Evolutionary conservation across 345 rosid genomes (phyloP).

Genomic region (Citrus inodora): DNA sequence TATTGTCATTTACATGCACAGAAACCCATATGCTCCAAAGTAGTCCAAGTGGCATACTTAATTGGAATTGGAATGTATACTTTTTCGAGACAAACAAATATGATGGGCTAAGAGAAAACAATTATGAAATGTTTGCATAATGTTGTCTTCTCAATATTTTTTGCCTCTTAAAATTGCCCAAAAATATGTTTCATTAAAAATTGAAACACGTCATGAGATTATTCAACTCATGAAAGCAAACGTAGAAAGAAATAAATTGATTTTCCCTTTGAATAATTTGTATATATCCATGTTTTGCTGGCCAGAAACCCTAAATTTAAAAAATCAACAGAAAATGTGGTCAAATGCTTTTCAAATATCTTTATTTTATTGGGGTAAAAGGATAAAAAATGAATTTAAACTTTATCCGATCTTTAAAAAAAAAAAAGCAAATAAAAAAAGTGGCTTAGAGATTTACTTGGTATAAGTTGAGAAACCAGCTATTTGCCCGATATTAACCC

Average conservation of each 20-base stretch:
- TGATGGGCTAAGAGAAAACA: constrained; percentile 1
- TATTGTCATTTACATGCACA: not conserved
- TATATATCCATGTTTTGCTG: not conserved
- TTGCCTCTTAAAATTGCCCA: not conserved
- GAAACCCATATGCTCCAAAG: not conserved
- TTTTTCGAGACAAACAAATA: not conserved
- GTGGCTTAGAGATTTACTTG: too few relatives aligned
- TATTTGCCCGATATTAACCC: too few relatives aligned
- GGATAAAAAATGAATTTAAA: too few relatives aligned
- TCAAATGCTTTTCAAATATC: too few relatives aligned
- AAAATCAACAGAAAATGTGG: not conserved
- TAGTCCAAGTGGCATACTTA: not conserved
- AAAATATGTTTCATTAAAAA: not conserved
- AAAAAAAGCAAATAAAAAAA: too few relatives aligned
- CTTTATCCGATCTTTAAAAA: too few relatives aligned
- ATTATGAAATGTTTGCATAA: not conserved
- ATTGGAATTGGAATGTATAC: not conserved
- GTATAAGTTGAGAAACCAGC: too few relatives aligned
- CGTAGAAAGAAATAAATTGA: not conserved
- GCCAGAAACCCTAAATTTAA: not conserved
- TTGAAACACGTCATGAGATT: not conserved
- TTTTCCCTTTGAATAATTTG: not conserved
- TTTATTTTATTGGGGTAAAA: too few relatives aligned
- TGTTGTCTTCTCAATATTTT: not conserved
- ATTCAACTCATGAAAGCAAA: not conserved